Conservation (phyloP, 495 filamentous ascomycete genomes). For the Trichocladium antarcticum region DNA sequence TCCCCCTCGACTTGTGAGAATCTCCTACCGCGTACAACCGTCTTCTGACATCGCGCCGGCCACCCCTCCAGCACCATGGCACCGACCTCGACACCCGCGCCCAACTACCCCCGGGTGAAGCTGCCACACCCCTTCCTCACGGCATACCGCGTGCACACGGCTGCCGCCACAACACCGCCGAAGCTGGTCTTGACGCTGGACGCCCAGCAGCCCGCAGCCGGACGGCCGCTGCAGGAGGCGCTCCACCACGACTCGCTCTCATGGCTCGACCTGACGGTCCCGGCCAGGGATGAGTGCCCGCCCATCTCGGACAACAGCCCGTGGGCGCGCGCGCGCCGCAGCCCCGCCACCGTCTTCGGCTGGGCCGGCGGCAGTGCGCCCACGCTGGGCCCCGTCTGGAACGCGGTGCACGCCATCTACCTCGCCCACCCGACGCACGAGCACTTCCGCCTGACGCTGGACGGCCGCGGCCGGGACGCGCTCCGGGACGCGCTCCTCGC, state of each 20-base stretch:
- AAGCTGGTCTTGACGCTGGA: constrained; percentile 16
- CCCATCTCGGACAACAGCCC: constrained; percentile 32
- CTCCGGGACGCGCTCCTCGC: constrained; percentile 38
- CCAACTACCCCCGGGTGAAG: constrained; percentile 17
- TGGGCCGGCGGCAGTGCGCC: constrained; percentile 30
- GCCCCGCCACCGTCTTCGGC: constrained; percentile 23
- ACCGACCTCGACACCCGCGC: background rate
- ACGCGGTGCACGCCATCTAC: constrained; percentile 45
- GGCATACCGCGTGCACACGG: constrained; percentile 24
- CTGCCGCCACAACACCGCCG: background rate
- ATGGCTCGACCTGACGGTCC: constrained; percentile 27
- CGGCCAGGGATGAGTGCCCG: constrained; percentile 26
- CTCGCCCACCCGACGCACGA: constrained; percentile 42
- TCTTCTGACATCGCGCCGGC: background rate
- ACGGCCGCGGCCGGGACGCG: constrained; percentile 29
- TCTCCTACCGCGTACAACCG: too few species aligned
- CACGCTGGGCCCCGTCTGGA: constrained; percentile 46
- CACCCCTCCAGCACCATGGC: background rate
- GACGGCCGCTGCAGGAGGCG: constrained; percentile 17
- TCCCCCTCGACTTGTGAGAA: too few species aligned
- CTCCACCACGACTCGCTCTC: constrained; percentile 25
- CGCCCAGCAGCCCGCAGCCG: constrained; percentile 5
- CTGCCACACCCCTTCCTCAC: constrained; percentile 34
- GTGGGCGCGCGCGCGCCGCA: constrained; percentile 33
- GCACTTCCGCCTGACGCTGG: constrained; percentile 38